Evolutionary conservation across 1,139 yeast genomes (phyloP).

Genomic region (Groenewaldozyma sp.): DNA sequence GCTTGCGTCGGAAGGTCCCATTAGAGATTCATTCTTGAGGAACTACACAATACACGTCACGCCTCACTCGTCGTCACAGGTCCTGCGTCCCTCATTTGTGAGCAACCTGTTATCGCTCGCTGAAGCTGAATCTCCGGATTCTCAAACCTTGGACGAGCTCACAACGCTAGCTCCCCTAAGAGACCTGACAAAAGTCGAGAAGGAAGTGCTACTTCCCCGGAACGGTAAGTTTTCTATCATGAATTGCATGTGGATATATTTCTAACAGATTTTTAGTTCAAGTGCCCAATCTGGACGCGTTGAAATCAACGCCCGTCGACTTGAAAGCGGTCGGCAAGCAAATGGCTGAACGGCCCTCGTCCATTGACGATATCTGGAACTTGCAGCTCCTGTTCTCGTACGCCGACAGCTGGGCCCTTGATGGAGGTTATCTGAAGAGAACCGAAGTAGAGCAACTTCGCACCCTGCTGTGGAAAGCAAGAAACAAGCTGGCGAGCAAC

Average conservation of each 20-base stretch:
- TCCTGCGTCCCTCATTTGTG: not conserved
- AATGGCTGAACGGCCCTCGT: slow-evolving; percentile 38
- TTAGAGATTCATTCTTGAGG: slow-evolving; percentile 12
- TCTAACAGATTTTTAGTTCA: not conserved
- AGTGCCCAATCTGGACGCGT: not conserved
- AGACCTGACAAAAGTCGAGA: slow-evolving; percentile 7
- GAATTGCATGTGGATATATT: too few relatives aligned
- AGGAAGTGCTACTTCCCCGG: slow-evolving; percentile 7
- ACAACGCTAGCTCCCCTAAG: slow-evolving; percentile 1
- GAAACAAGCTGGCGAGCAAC: too few relatives aligned
- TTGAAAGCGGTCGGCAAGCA: slow-evolving; percentile 44
- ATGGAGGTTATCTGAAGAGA: slow-evolving; percentile 11
- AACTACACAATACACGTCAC: slow-evolving; percentile 14
- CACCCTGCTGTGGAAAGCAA: too few relatives aligned
- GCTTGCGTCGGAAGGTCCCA: slow-evolving; percentile 19
- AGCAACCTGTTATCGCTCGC: not conserved
- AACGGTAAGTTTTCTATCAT: slow-evolving; percentile 13
- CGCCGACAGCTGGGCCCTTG: slow-evolving; percentile 34
- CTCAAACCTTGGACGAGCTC: not conserved
- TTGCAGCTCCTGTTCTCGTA: slow-evolving; percentile 54
- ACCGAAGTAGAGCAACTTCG: slow-evolving; percentile 13
- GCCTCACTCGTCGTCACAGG: slow-evolving; percentile 2
- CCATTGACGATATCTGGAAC: slow-evolving; percentile 57
- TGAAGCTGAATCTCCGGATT: not conserved
- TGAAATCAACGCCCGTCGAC: slow-evolving; percentile 42